Evolutionary conservation across 2,329 filamentous ascomycete genomes (phyloP), one percentile per base, ranked within the genome.

Genomic region (Aspergillus proliferans): DNA sequence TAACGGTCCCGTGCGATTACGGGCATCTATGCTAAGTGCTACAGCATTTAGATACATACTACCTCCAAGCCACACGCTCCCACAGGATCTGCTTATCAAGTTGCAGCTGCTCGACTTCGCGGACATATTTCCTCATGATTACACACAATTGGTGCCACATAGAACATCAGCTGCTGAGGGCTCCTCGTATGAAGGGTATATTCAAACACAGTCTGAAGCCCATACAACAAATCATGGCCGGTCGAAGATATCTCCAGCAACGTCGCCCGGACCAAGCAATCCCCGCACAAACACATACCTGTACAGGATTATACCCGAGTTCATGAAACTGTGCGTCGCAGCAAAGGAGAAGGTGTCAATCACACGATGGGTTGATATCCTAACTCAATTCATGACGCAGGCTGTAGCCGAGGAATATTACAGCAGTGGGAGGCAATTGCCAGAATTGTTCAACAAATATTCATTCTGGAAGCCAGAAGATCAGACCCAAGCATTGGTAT

Each of bases 351-450:
- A 57, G 6, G 50, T 63, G 26, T 57, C 63, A 26, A 63, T 68
- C 34, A 54, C 61, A 6, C 60, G 67, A 9, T 78, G 75, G 71
- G 71, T 75, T 55, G 64, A 74, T 19, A 59, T 79, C 8, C 69
- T 72, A 1, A 71, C 66, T 1, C 66, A 71, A 14, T 76, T 76
- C 49, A 76, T 80, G 68, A 56, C 76, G 7, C 76, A 80, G 50
- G 71, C 76, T 33, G 69, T 69, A 7, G 52, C 78, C 3, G 77
- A 81, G 59, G 74, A 77, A 48, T 73, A 73, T 46, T 57, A 71
- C 3, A 53, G 70, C 4, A 70, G 65, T 46, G 71, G 69, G 6
- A 61, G 59, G 4, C 60, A n/a, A 14, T 45, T 60, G 0, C 48
- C 57, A 3, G 67, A 73, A 19, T 52, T 65, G 2, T 63, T 76